Base-by-base conservation (phyloP, 2,329 filamentous ascomycete genomes). In the Arthroderma sp. region DNA sequence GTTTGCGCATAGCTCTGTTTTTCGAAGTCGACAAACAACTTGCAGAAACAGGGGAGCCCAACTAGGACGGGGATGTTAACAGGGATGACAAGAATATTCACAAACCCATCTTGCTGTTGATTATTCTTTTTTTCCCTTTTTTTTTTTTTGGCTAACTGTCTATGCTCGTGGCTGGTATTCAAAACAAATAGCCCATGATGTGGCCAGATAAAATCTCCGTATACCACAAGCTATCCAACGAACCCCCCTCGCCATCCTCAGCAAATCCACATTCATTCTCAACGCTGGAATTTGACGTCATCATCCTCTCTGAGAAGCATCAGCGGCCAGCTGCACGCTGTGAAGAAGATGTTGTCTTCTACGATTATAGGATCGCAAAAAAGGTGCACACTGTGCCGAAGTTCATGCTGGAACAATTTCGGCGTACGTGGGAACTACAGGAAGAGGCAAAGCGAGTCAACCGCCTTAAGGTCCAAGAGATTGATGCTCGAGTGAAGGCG, bases 181-280 rank as follows among this genome's bases (percentile, higher is more conserved):
- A 11, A 11, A 27, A 28, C 10, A 27, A 11, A 39, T 52, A 86
- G 83, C 86, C 87, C 10, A 82, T 94, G 76, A 81, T 73, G 31
- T 93, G 77, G 62, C 87, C 87, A 0, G 87, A 94, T 61, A 74
- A 75, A 40, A 77, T 94, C 50, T 86, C 83, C 0, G 85, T 91
- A 15, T 82, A 89, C 55, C 86, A 94, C 65, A 88, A 82, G 59
- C 73, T 94, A 29, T 42, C 49, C 22, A 41, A 50, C 22, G 41
- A 46, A 36, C 50, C 49, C 6, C 51, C 51, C 9, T 43, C 46
- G 5, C 38, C 44, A 59, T 80, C 45, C 3, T 56, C 58, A 15
- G 45, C 50, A 2, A 45, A 57, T 9, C 51, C 54, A 5, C 51
- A 55, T 4, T 50, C 56, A 1, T 57, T 59, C 38, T 59, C 60